Evolutionary conservation across 805 yeast genomes (phyloP).

Genomic region (Kodamaea hsintzibuensis): DNA sequence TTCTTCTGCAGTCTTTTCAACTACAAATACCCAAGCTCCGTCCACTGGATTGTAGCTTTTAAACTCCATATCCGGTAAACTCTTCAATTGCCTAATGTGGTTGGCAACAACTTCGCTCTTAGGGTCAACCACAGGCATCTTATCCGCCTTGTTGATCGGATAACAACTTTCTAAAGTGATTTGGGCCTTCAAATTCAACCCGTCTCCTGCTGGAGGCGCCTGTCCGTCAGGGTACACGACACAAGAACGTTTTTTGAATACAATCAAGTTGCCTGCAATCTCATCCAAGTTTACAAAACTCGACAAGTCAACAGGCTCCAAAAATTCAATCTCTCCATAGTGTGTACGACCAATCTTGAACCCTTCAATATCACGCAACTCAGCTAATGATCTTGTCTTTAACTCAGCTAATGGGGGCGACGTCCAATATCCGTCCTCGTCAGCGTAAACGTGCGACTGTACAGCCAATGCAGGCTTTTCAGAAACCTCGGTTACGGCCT

Average conservation of each 20-base stretch:
- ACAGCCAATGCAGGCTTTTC: neutral
- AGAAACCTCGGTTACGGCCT: neutral
- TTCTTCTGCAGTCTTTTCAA: slow-evolving; percentile 31
- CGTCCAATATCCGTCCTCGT: slow-evolving; percentile 83
- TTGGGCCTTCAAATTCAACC: slow-evolving; percentile 74
- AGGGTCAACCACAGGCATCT: slow-evolving; percentile 74
- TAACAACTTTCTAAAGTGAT: slow-evolving; percentile 78
- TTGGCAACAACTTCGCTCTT: slow-evolving; percentile 67
- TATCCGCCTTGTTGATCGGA: slow-evolving; percentile 73
- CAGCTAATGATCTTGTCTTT: slow-evolving; percentile 56
- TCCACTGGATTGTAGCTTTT: slow-evolving; percentile 73
- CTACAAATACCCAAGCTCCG: slow-evolving; percentile 69
- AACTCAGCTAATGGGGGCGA: slow-evolving; percentile 73
- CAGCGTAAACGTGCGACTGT: slow-evolving; percentile 28
- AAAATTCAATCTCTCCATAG: slow-evolving; percentile 75
- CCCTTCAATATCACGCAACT: slow-evolving; percentile 61
- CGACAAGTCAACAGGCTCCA: slow-evolving; percentile 82
- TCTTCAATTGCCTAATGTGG: slow-evolving; percentile 69
- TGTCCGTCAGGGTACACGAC: slow-evolving; percentile 71
- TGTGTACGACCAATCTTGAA: slow-evolving; percentile 79
- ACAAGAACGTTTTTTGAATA: slow-evolving; percentile 60
- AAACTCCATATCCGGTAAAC: slow-evolving; percentile 60
- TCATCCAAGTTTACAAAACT: slow-evolving; percentile 58
- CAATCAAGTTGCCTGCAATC: slow-evolving; percentile 65
- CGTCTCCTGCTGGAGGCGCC: slow-evolving; percentile 72